Conservation (phyloP, 78 protist genomes). For the Cavenderia fasciculata region DNA sequence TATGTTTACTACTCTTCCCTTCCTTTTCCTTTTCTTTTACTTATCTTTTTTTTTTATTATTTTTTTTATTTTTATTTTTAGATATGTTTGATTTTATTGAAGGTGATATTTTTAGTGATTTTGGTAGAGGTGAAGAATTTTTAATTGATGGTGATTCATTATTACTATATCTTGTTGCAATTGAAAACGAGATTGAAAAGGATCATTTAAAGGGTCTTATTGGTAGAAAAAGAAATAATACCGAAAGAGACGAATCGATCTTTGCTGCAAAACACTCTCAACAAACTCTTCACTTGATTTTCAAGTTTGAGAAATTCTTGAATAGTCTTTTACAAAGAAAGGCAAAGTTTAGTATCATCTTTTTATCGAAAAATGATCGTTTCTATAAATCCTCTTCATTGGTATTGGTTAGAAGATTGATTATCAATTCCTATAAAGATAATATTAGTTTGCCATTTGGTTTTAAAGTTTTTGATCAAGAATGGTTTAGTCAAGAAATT, state of each 20-base stretch:
- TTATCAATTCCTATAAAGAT: too few relatives aligned
- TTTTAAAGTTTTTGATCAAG: too few relatives aligned
- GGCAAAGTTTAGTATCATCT: conserved; percentile 1
- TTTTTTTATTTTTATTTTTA: too few relatives aligned
- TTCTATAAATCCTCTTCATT: too few relatives aligned
- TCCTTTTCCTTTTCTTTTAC: too few relatives aligned
- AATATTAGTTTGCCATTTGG: too few relatives aligned
- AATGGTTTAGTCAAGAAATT: too few relatives aligned
- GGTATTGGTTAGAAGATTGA: too few relatives aligned
- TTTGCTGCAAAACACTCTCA: too few relatives aligned
- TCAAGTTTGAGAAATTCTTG: not conserved
- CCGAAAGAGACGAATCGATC: not conserved
- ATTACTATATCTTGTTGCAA: not conserved
- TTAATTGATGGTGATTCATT: conserved; percentile 43
- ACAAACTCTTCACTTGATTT: conserved; percentile 1
- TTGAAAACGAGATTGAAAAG: too few relatives aligned
- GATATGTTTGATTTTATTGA: not conserved
- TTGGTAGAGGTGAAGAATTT: conserved; percentile 17
- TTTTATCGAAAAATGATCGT: not conserved
- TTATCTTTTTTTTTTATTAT: too few relatives aligned
- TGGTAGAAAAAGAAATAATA: not conserved
- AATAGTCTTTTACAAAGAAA: conserved; percentile 9
- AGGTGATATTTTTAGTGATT: conserved; percentile 7
- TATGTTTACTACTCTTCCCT: too few relatives aligned
- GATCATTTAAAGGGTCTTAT: not conserved